These are phyloP conservation scores for Alternaria novae-zelandiae DNA, from an alignment of 2,329 filamentous ascomycete genomes.

Conservation along the genomic window DNA sequence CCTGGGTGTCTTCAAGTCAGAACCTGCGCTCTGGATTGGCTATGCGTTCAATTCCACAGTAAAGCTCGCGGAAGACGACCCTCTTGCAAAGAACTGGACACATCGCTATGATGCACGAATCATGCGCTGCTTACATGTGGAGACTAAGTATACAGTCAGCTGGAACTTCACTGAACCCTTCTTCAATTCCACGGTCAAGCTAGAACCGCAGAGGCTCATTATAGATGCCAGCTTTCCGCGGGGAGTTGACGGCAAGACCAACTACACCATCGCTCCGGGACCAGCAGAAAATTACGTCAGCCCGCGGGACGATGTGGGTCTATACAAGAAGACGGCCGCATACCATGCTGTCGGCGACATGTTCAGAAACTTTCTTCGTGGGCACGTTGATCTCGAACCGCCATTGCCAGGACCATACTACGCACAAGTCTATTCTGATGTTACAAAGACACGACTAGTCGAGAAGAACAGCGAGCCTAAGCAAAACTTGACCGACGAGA, in stretches of 20 bases:
- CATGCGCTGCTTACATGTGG: constrained; percentile 42
- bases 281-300: constrained; percentile 35
- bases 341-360: constrained; percentile 44
- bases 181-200: constrained; percentile 27
- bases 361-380: constrained; percentile 40
- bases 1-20: constrained; percentile 36
- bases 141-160: constrained; percentile 42
- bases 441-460: constrained; percentile 54
- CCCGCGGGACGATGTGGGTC: constrained; percentile 28
- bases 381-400: constrained; percentile 38
- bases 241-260: constrained; percentile 46
- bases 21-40: constrained; percentile 47
- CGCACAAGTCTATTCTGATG: constrained; percentile 37
- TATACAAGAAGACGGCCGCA: constrained; percentile 43
- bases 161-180: constrained; percentile 41
- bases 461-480: constrained; percentile 39
- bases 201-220: constrained; percentile 35
- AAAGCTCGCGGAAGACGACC: constrained; percentile 24
- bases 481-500: constrained; percentile 24
- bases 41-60: constrained; percentile 38
- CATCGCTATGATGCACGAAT: constrained; percentile 38
- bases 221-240: constrained; percentile 39
- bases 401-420: constrained; percentile 37
- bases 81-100: constrained; percentile 35
- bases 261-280: constrained; percentile 37